Percentiles rank a stretch among this genome's conserved stretches.
These are phyloP conservation scores for Penicillium sp. DNA, from an alignment of 2,329 filamentous ascomycete genomes.

Conservation along the genomic window DNA sequence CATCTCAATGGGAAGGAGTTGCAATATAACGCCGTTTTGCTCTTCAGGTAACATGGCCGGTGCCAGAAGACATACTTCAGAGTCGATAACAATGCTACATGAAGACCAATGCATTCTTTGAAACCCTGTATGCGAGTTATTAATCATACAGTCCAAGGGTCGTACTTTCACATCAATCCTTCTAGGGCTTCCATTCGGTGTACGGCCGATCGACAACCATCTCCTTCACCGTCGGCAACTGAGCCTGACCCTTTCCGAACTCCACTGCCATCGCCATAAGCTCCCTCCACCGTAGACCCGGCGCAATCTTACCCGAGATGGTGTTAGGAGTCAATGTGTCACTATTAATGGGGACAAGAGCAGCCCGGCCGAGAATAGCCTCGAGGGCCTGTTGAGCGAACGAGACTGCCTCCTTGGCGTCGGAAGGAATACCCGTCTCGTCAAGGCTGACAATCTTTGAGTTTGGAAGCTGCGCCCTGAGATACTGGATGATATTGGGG, in stretches of 20 bases:
- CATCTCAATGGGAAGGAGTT: not conserved
- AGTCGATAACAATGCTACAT: not conserved
- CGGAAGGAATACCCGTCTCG: constrained; percentile 54
- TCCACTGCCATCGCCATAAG: constrained; percentile 3
- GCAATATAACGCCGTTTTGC: not conserved
- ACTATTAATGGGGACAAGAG: constrained; percentile 46
- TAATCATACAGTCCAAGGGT: not conserved
- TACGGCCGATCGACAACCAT: constrained; percentile 6
- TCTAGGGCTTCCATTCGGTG: constrained; percentile 1
- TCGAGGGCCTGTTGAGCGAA: constrained; percentile 62
- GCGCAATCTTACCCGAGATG: constrained; percentile 5
- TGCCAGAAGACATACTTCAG: not conserved
- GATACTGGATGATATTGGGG: constrained; percentile 55
- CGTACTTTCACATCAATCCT: not conserved
- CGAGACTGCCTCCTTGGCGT: constrained; percentile 58
- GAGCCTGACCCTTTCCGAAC: constrained; percentile 2
- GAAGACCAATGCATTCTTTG: not conserved
- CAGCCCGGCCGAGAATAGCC: constrained; percentile 54
- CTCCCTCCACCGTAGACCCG: constrained; percentile 3
- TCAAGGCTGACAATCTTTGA: constrained; percentile 55
- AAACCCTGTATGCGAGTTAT: constrained; percentile 1
- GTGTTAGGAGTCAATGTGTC: constrained; percentile 6
- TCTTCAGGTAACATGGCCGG: not conserved
- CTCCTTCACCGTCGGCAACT: constrained; percentile 3
- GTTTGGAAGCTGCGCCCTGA: constrained; percentile 46